phyloP scores from a whole-genome alignment of 2,329 filamentous ascomycete species.

The Trichothecium roseum region DNA sequence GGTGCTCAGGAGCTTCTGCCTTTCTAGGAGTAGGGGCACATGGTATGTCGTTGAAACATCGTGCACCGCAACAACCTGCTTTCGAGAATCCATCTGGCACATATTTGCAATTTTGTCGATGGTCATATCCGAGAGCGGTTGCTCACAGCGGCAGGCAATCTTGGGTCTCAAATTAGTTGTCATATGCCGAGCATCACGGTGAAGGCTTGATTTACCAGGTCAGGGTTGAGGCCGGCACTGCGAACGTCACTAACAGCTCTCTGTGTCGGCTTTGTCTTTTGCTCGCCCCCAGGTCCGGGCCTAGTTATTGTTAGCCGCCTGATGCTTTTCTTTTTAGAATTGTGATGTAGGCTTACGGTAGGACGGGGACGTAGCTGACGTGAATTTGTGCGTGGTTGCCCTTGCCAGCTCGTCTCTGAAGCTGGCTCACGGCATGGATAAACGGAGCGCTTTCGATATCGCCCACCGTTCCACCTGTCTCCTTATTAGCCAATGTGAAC shows the following conservation, averaged over 20 bases:
- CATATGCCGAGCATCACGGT: not conserved
- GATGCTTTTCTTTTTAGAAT: slow-evolving; percentile 4
- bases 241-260: slow-evolving; percentile 77
- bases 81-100: slow-evolving; percentile 68
- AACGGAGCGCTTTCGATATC: slow-evolving; percentile 86
- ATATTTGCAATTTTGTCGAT: slow-evolving; percentile 81
- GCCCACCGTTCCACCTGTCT: slow-evolving; percentile 49
- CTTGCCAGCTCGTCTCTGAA: slow-evolving; percentile 53
- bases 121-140: slow-evolving; percentile 60
- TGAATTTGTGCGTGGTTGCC: slow-evolving; percentile 82
- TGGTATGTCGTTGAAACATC: slow-evolving; percentile 90
- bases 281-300: slow-evolving; percentile 42
- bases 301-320: slow-evolving; percentile 5
- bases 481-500: not conserved
- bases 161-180: slow-evolving; percentile 16
- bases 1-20: slow-evolving; percentile 64
- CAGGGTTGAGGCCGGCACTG: slow-evolving; percentile 64
- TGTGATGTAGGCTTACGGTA: slow-evolving; percentile 7
- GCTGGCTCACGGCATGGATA: slow-evolving; percentile 74
- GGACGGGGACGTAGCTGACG: slow-evolving; percentile 75
- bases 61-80: slow-evolving; percentile 82
- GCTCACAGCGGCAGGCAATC: slow-evolving; percentile 89
- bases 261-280: slow-evolving; percentile 97
- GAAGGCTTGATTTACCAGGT: slow-evolving; percentile 58
- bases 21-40: slow-evolving; percentile 81